Evolutionary conservation across 495 filamentous ascomycete genomes (phyloP).

Genomic region (Glonium stellatum): DNA sequence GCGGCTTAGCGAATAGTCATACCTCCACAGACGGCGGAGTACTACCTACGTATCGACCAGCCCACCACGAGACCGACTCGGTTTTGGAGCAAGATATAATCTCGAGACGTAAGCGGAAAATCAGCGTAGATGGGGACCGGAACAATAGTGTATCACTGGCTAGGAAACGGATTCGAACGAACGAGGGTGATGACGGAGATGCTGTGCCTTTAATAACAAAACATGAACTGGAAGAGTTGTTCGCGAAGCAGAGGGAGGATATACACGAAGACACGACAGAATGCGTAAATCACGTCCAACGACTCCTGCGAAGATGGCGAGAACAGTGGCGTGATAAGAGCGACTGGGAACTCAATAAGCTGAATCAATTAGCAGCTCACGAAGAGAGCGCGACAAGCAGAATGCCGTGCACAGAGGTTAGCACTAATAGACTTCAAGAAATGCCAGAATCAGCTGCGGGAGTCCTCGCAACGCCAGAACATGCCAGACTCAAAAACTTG

Average conservation of each 20-base stretch:
- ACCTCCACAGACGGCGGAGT: not conserved
- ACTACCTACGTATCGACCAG: not conserved
- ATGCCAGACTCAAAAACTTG: not conserved
- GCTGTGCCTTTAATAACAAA: constrained; percentile 16
- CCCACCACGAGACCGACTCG: constrained; percentile 13
- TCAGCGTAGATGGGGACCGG: constrained; percentile 2
- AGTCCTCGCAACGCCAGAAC: constrained; percentile 11
- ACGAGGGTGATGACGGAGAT: constrained; percentile 11
- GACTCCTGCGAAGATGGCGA: constrained; percentile 26
- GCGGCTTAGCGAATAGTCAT: no score
- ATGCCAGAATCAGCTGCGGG: not conserved
- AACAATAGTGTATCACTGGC: not conserved
- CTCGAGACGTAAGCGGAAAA: constrained; percentile 14
- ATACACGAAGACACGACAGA: constrained; percentile 27
- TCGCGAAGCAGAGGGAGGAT: constrained; percentile 18
- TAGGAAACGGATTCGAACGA: constrained; percentile 10
- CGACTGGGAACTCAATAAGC: constrained; percentile 23
- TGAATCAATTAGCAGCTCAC: not conserved
- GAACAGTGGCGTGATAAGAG: constrained; percentile 31
- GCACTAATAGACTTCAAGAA: not conserved
- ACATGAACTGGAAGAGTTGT: constrained; percentile 15
- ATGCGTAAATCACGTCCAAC: constrained; percentile 28
- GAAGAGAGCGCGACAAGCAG: constrained; percentile 2
- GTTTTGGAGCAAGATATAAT: constrained; percentile 20
- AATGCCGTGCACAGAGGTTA: not conserved